phyloP scores from a whole-genome alignment of 305 asterid genomes.

The Ilex paraguariensis region DNA sequence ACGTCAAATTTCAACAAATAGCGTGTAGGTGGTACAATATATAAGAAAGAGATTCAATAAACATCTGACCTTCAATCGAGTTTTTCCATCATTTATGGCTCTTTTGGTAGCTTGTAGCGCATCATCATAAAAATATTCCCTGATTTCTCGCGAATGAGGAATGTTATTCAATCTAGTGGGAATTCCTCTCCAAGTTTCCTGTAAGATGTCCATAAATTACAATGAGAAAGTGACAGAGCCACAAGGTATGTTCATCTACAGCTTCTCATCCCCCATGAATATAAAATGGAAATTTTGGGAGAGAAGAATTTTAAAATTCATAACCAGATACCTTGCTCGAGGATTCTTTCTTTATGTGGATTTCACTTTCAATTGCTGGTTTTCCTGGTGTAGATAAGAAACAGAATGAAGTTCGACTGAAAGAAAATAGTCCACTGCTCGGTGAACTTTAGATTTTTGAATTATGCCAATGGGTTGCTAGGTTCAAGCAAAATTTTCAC shows the following conservation, averaged over 20 bases:
- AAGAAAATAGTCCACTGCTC: no score
- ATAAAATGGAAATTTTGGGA: not conserved
- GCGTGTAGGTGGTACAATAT: no score
- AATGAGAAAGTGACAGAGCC: conserved; percentile 13
- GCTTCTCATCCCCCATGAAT: not conserved
- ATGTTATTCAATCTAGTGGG: conserved; percentile 89
- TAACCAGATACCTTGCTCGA: conserved; percentile 41
- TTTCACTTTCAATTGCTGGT: conserved; percentile 27
- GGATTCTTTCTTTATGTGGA: conserved; percentile 25
- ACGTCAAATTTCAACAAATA: no score
- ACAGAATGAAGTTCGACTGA: conserved; percentile 17
- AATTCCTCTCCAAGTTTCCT: conserved; percentile 87
- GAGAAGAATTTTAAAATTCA: conserved; percentile 1
- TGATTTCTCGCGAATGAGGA: conserved; percentile 96
- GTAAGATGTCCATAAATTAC: conserved; percentile 28
- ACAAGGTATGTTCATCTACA: conserved; percentile 4
- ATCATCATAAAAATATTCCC: conserved; percentile 80
- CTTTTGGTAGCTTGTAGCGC: conserved; percentile 77
- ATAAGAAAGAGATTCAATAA: no score
- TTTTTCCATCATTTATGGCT: conserved; percentile 79
- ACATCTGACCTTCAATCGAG: conserved; percentile 62
- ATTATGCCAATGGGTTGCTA: no score
- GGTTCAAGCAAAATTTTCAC: conserved; percentile 4
- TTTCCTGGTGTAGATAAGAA: conserved; percentile 29
- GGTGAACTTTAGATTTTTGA: no score